These are phyloP conservation scores for Aspergillus bombycis DNA, from an alignment of 2,329 filamentous ascomycete genomes.

Conservation along the genomic window DNA sequence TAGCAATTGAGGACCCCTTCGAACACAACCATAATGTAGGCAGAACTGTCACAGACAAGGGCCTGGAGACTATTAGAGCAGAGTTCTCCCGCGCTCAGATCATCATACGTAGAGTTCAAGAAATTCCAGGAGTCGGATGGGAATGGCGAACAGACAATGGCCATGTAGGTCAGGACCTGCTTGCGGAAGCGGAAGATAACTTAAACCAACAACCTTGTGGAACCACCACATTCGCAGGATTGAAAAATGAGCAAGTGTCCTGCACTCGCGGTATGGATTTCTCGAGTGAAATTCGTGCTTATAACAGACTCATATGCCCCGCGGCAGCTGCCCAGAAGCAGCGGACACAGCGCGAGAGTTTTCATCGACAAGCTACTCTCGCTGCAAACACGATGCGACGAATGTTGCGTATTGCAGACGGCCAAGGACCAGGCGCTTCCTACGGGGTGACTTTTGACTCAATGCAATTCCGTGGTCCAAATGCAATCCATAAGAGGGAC, in stretches of 20 bases:
- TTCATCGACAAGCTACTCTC: not conserved
- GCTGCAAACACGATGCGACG: not conserved
- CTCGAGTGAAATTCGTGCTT: not conserved
- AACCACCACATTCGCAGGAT: not conserved
- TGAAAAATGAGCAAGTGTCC: not conserved
- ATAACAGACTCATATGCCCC: not conserved
- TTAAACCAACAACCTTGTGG: not conserved
- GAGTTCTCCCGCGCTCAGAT: slow-evolving; percentile 1
- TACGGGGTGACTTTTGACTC: not conserved
- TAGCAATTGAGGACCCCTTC: slow-evolving; percentile 1
- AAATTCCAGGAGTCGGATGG: not conserved
- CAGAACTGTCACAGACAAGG: not conserved
- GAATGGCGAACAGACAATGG: slow-evolving; percentile 1
- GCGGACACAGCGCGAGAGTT: not conserved
- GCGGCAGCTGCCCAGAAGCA: not conserved
- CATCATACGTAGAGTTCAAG: slow-evolving; percentile 1
- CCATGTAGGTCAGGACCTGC: not conserved
- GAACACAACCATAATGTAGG: slow-evolving; percentile 3
- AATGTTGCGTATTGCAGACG: not conserved
- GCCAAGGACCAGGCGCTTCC: not conserved
- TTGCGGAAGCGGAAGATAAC: not conserved
- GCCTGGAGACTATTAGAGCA: not conserved
- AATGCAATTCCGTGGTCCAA: not conserved
- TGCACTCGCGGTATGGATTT: not conserved
- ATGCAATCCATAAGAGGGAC: not conserved